Evolutionary conservation across 495 filamentous ascomycete genomes (phyloP), one percentile per base, ranked within the genome.

Genomic region (Alectoria sarmentosa): DNA sequence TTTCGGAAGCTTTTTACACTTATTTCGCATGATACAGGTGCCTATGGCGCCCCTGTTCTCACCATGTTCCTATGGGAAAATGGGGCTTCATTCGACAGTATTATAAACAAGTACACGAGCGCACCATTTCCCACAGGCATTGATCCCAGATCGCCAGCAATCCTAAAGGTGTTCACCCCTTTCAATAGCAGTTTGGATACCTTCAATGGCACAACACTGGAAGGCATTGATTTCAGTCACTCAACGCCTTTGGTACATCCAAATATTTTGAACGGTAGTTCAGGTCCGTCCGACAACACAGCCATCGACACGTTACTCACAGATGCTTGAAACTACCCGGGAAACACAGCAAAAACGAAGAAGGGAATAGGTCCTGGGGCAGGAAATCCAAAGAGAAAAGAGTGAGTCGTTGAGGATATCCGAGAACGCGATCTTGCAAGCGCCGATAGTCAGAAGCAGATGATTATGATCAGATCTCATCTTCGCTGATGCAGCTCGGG

Each of bases 51-150:
- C 1, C 36, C 57, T 9, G 17, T 10, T 11, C 36, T 60, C 8
- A 60, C 57, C 36, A 32, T 60, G 6, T 60, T 60, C 13, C 34
- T 60, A 0, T 41, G 57, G 57, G 13, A 17, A n/a, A 60, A 60
- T n/a, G 36, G 26, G 21, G 36, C 57, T 3, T 2, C 2, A 36
- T 60, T 60, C 23, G 57, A 60, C n/a, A 41, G 3, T 3, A 17
- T 1, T 6, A 38, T 60, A 8, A 42, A 38, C 39, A 38, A 41
- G 57, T 60, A 60, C 57, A 60, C 3, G 37, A 60, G 19, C 39
- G 57, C 57, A 17, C 3, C 34, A 8, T 39, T 39, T 26, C 37
- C 36, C 1, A 26, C 14, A 17, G 36, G 57, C 26, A 60, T 60
- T 15, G 57, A 60, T 21, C 36, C 36, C 0, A 60, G n/a, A 5